A percentile compares a stretch with the other conserved stretches of the same genome.
Conservation (phyloP, 2,329 filamentous ascomycete species). For the Tolypocladium sp. region DNA sequence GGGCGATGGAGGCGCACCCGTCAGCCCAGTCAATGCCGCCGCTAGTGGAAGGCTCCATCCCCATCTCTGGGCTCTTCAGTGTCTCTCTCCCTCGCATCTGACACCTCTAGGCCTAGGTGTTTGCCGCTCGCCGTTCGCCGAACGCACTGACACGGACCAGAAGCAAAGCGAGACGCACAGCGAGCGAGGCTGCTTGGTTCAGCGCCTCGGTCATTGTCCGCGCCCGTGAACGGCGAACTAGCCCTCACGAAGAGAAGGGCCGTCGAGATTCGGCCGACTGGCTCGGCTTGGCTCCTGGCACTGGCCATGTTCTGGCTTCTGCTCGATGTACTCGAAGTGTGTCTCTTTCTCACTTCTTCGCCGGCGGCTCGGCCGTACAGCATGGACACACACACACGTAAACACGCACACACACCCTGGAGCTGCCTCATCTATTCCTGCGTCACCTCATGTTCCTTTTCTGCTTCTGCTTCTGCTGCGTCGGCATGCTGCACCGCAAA, state of each 20-base stretch:
- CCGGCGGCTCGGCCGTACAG: not conserved
- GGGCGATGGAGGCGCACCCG: conserved; percentile 6
- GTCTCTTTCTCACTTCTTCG: not conserved
- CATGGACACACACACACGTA: not conserved
- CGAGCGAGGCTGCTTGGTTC: not conserved
- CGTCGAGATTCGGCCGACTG: not conserved
- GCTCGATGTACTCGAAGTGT: not conserved
- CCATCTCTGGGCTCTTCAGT: not conserved
- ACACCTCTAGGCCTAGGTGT: not conserved
- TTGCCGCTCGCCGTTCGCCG: not conserved
- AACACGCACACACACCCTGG: not conserved
- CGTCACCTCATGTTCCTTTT: conserved; percentile 8
- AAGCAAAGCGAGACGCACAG: not conserved
- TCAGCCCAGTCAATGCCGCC: conserved; percentile 6
- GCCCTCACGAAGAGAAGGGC: not conserved
- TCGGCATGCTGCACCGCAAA: not conserved
- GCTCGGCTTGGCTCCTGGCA: not conserved
- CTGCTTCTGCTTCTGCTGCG: conserved; percentile 14
- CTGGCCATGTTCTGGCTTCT: not conserved
- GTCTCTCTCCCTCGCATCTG: not conserved
- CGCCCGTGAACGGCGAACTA: not conserved
- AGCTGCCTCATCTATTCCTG: conserved; percentile 1
- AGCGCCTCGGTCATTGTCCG: not conserved
- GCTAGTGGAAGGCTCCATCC: conserved; percentile 4
- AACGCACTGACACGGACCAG: not conserved